Conservation (phyloP, 2,329 filamentous ascomycete genomes). For the Thielaviopsis euricoi region DNA sequence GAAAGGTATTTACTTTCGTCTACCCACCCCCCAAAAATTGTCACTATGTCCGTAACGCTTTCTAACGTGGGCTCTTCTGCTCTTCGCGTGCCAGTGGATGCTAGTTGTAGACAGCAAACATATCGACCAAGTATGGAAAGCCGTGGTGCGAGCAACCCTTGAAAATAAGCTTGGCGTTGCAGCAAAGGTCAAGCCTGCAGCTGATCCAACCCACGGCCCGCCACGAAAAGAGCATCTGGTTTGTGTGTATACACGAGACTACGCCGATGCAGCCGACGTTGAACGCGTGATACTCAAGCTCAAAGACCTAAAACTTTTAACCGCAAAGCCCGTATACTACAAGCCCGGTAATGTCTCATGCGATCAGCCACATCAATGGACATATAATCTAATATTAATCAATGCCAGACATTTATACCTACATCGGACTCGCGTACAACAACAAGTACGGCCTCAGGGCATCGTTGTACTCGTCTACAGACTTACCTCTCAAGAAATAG, state of each 20-base stretch:
- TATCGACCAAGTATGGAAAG: constrained; percentile 48
- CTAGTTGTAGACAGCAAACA: constrained; percentile 40
- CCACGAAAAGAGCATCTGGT: constrained; percentile 38
- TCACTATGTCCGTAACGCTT: not conserved
- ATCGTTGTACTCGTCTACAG: constrained; percentile 28
- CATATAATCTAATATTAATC: constrained; percentile 8
- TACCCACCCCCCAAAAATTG: not conserved
- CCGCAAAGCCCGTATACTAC: constrained; percentile 49
- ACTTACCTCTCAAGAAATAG: constrained; percentile 2
- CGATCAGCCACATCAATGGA: not conserved
- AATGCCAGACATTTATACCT: constrained; percentile 47
- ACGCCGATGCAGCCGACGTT: constrained; percentile 51
- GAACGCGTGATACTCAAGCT: constrained; percentile 48
- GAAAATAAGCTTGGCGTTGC: constrained; percentile 52
- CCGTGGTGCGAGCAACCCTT: constrained; percentile 49
- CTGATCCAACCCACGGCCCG: constrained; percentile 28
- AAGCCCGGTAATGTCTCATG: constrained; percentile 43
- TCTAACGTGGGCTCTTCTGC: constrained; percentile 1
- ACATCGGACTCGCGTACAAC: constrained; percentile 41
- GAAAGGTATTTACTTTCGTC: constrained; percentile 37
- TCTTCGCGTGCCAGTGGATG: constrained; percentile 46
- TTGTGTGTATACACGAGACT: constrained; percentile 66
- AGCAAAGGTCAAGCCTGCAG: constrained; percentile 49
- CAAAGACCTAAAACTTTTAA: constrained; percentile 43
- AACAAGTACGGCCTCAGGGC: constrained; percentile 48